phyloP scores from a whole-genome alignment of 495 filamentous ascomycete species.

The Neurospora discreta region DNA sequence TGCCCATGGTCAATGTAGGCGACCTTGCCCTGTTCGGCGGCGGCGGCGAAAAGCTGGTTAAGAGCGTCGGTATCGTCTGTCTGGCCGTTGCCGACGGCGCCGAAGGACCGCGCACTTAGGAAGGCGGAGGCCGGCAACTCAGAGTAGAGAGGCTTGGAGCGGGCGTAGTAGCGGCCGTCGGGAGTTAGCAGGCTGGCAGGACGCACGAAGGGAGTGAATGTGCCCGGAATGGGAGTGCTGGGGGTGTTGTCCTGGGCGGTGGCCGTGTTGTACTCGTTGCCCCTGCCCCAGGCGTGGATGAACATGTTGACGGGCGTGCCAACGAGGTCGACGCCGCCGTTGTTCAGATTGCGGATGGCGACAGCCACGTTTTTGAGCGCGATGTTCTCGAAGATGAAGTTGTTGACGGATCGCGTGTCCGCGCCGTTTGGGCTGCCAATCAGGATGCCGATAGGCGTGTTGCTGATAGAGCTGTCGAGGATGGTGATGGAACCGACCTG shows the following conservation, averaged over 20 bases:
- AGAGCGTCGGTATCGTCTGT: slow-evolving; percentile 56
- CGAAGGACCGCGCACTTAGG: slow-evolving; percentile 56
- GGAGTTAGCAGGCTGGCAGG: slow-evolving; percentile 24
- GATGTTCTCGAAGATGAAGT: slow-evolving; percentile 55
- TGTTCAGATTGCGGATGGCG: slow-evolving; percentile 42
- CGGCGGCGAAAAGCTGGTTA: slow-evolving; percentile 54
- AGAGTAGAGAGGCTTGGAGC: slow-evolving; percentile 66
- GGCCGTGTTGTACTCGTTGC: slow-evolving; percentile 24
- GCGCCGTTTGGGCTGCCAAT: slow-evolving; percentile 32
- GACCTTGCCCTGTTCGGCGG: slow-evolving; percentile 42
- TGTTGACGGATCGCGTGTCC: slow-evolving; percentile 35
- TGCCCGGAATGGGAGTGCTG: slow-evolving; percentile 22
- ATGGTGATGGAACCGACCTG: slow-evolving; percentile 51
- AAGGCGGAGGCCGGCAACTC: slow-evolving; percentile 42
- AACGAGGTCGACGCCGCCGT: slow-evolving; percentile 42
- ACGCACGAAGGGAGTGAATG: slow-evolving; percentile 26
- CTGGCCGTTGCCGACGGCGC: slow-evolving; percentile 61
- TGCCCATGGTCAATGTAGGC: slow-evolving; percentile 80
- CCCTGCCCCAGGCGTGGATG: slow-evolving; percentile 38
- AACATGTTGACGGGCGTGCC: slow-evolving; percentile 41
- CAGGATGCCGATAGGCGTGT: slow-evolving; percentile 45
- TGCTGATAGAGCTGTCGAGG: slow-evolving; percentile 64
- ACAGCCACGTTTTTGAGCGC: slow-evolving; percentile 40
- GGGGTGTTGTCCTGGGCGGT: slow-evolving; percentile 16
- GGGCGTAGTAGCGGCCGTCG: slow-evolving; percentile 37